Conservation (phyloP, 208 protist species). For the Novymonas esmeraldas region DNA sequence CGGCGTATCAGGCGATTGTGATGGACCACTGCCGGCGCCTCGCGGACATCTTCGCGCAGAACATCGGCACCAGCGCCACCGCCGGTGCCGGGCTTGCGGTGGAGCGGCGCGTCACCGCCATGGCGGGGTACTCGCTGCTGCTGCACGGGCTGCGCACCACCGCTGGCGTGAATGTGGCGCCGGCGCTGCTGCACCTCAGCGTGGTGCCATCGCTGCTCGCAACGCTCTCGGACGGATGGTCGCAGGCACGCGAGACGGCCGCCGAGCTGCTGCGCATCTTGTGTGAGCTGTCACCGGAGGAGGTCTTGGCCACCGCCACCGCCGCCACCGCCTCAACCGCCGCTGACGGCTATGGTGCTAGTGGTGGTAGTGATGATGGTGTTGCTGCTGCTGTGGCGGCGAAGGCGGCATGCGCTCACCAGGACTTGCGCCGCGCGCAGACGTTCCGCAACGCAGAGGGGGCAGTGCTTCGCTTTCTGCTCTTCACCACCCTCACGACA, state of each 20-base stretch:
- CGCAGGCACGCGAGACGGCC: slow-evolving; percentile 51
- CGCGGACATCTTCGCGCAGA: slow-evolving; percentile 41
- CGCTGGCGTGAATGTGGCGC: no score
- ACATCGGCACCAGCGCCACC: slow-evolving; percentile 48
- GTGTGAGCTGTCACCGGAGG: slow-evolving; percentile 33
- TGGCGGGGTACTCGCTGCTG: slow-evolving; percentile 50
- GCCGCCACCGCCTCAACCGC: background rate
- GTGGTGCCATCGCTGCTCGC: slow-evolving; percentile 56
- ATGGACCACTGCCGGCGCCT: slow-evolving; percentile 45
- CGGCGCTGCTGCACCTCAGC: slow-evolving; percentile 28
- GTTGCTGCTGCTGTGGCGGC: background rate
- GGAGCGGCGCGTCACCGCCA: slow-evolving; percentile 69
- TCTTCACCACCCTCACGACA: slow-evolving; percentile 29
- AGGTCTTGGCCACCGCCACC: slow-evolving; percentile 29
- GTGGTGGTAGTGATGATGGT: background rate
- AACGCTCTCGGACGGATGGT: slow-evolving; percentile 78
- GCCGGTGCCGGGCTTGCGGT: slow-evolving; percentile 41
- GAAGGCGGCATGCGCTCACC: slow-evolving; percentile 16
- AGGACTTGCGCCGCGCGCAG: slow-evolving; percentile 36
- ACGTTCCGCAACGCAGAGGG: slow-evolving; percentile 79
- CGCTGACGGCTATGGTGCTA: background rate
- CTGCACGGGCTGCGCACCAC: slow-evolving; percentile 26
- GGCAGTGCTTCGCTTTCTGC: slow-evolving; percentile 58
- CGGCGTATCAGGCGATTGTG: slow-evolving; percentile 28
- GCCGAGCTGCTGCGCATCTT: slow-evolving; percentile 55